phyloP scores from a whole-genome alignment of 2,329 filamentous ascomycete genomes.

The Alternaria sp. region DNA sequence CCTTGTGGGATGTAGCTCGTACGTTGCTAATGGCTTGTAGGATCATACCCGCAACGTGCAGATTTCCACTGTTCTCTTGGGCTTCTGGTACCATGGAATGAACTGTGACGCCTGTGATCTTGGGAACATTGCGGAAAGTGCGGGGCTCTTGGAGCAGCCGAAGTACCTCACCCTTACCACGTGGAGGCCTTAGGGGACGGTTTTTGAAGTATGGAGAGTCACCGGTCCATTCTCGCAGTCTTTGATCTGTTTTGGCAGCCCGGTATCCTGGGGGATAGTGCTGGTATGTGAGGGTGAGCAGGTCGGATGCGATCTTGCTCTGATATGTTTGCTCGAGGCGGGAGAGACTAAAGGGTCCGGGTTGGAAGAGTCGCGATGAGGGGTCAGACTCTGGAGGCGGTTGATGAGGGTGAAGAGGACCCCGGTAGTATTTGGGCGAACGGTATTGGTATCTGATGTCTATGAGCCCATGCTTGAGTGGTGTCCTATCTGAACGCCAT shows the following conservation, averaged over 20 bases:
- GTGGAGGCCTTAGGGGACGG: slow-evolving; percentile 81
- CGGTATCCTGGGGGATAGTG: slow-evolving; percentile 83
- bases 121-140: slow-evolving; percentile 84
- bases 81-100: slow-evolving; percentile 76
- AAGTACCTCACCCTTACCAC: slow-evolving; percentile 76
- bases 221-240: slow-evolving; percentile 85
- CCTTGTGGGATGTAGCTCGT: slow-evolving; percentile 73
- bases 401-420: slow-evolving; percentile 91
- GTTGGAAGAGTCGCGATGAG: slow-evolving; percentile 84
- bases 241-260: slow-evolving; percentile 65
- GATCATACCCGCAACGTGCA: slow-evolving; percentile 85
- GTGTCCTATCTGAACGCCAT: slow-evolving; percentile 11
- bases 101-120: slow-evolving; percentile 80
- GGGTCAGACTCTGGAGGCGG: slow-evolving; percentile 87
- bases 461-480: slow-evolving; percentile 3
- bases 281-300: slow-evolving; percentile 87
- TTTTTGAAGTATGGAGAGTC: slow-evolving; percentile 95
- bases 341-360: slow-evolving; percentile 88
- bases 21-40: slow-evolving; percentile 86
- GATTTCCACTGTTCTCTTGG: slow-evolving; percentile 72
- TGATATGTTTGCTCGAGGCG: slow-evolving; percentile 91
- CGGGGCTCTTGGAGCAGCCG: slow-evolving; percentile 71
- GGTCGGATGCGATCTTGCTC: slow-evolving; percentile 83
- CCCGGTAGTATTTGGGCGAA: slow-evolving; percentile 92
- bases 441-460: slow-evolving; percentile 85